Evolutionary conservation across 2,329 filamentous ascomycete species (phyloP).

Genomic region (Cladosporium sphaerospermum): DNA sequence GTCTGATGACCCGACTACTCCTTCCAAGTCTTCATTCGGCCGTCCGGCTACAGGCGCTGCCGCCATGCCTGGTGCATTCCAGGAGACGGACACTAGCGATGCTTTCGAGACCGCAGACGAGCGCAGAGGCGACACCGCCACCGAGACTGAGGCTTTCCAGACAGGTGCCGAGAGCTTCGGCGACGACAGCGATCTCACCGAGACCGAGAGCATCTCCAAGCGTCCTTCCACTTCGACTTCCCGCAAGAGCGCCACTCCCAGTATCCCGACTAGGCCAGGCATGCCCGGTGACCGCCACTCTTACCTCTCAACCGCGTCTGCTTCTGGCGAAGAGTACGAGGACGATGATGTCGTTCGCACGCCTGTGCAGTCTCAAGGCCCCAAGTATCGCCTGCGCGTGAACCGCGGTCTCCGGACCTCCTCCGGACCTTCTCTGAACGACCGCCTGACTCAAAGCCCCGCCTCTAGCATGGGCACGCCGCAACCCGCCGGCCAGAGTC

Average conservation of each 20-base stretch:
- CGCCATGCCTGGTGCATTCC: constrained; percentile 28
- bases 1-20: constrained; percentile 55
- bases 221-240: neutral
- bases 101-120: constrained; percentile 73
- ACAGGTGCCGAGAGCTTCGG: constrained; percentile 73
- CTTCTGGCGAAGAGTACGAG: constrained; percentile 68
- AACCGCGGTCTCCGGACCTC: constrained; percentile 49
- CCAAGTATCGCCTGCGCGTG: constrained; percentile 65
- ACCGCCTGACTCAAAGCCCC: constrained; percentile 27
- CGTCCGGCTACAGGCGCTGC: constrained; percentile 23
- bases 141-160: constrained; percentile 83
- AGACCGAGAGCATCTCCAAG: constrained; percentile 62
- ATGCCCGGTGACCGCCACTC: constrained; percentile 55
- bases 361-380: constrained; percentile 56
- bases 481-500: constrained; percentile 60
- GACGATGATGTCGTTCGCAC: constrained; percentile 52
- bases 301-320: constrained; percentile 82
- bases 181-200: constrained; percentile 73
- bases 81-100: constrained; percentile 40
- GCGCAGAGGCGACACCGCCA: constrained; percentile 52
- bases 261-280: neutral
- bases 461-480: constrained; percentile 33
- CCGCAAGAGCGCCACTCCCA: constrained; percentile 6
- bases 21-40: constrained; percentile 39
- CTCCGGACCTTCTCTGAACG: constrained; percentile 30